Evolutionary conservation across 306 rosid species (phyloP), one percentile per base, ranked within the genome.

Genomic region (Dryas octopetala): DNA sequence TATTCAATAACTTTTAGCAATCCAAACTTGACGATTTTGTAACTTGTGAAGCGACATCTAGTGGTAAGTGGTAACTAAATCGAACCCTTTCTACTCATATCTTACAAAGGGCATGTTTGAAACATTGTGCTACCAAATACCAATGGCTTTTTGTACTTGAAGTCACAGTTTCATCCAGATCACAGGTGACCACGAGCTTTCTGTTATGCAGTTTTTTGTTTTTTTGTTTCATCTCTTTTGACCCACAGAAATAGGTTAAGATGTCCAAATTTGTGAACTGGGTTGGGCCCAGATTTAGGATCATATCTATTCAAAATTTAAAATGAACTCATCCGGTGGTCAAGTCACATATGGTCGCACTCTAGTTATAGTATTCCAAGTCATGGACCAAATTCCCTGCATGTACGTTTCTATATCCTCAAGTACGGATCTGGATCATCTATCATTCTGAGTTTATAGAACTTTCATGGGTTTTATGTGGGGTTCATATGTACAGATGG

Each of bases 211-310:
- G 15, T 53, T 46, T 5, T n/a, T 52, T n/a, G 38, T 32, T 32
- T 32, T 32, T 32, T 32, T 32, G 2, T 40, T 53, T 5, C 13
- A 40, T 70, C 23, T 5, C 51, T 43, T 65, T 43, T 6, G 41
- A 19, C 60, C 52, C 62, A 54, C 40, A 43, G 53, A 17, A 41
- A 70, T 5, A 17, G 38, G 51, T 70, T 16, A 54, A 54, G 48
- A 62, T n/a, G 23, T 50, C 9, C 40, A 48, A 15, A 13, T 43
- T 3, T 8, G 52, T 46, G 17, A 5, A 55, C 67, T 28, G 9
- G 49, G 38, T 63, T 55, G 68, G 60, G 28, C 77, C 61, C 45
- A 64, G 16, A 13, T 78, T 17, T 11, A 41, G 26, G 17, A 46
- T 3, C 66, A 28, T 43, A 17, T 14, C n/a, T 46, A 46, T 46